Conservation (phyloP, 495 filamentous ascomycete genomes). For the Cairneyella variabilis region DNA sequence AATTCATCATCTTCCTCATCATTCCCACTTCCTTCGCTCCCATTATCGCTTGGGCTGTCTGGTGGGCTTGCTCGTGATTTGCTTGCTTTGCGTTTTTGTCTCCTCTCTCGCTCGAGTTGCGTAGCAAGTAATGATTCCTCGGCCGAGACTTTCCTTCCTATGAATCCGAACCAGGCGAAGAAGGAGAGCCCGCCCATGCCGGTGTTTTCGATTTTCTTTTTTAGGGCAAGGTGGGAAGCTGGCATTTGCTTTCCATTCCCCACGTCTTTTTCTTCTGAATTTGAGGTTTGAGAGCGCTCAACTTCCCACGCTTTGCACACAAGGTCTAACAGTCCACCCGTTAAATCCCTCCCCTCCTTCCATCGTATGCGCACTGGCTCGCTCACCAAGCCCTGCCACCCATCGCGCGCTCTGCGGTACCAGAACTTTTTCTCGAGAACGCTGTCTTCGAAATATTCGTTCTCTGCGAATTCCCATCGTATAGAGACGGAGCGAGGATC, state of each 20-base stretch:
- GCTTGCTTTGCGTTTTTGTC: conserved; percentile 49
- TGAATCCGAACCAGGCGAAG: conserved; percentile 84
- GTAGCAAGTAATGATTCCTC: conserved; percentile 61
- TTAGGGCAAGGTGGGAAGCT: conserved; percentile 44
- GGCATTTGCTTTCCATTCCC: conserved; percentile 39
- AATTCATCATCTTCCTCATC: conserved; percentile 52
- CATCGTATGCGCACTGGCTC: conserved; percentile 85
- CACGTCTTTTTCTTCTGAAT: conserved; percentile 43
- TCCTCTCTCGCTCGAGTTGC: conserved; percentile 54
- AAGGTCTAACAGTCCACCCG: conserved; percentile 70
- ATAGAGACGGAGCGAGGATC: conserved; percentile 65
- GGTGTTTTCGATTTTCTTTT: conserved; percentile 50
- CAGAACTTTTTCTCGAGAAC: conserved; percentile 87
- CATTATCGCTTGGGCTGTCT: conserved; percentile 25
- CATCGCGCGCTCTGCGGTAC: conserved; percentile 63
- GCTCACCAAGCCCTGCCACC: conserved; percentile 69
- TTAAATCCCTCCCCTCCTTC: conserved; percentile 82
- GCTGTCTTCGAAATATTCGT: conserved; percentile 70
- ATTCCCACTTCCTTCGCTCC: conserved; percentile 41
- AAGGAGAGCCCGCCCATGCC: conserved; percentile 65
- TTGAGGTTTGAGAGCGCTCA: conserved; percentile 41
- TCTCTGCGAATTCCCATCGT: conserved; percentile 58
- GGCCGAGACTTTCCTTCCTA: conserved; percentile 58
- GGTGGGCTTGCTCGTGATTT: conserved; percentile 35
- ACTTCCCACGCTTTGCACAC: conserved; percentile 65